A percentile compares a stretch with the other conserved stretches of the same genome.
phyloP scores from a whole-genome alignment of 805 yeast genomes.

The Pachysolen tannophilus region DNA sequence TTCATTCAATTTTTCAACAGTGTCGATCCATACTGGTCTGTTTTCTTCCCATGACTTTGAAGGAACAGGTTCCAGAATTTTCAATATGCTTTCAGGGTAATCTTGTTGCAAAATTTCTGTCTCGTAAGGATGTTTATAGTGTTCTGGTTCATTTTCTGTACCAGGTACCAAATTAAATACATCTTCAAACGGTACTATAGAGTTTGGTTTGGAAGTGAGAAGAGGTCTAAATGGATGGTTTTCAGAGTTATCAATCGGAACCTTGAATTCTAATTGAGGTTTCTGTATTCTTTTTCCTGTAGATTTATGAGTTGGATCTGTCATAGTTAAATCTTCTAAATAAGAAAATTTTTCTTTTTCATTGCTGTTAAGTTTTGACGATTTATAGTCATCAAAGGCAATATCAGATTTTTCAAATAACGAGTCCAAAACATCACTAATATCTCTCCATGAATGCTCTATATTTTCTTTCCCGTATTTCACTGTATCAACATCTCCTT shows the following conservation, averaged over 20 bases:
- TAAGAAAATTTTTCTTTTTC: slow-evolving; percentile 28
- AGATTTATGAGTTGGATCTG: slow-evolving; percentile 11
- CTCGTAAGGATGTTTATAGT: slow-evolving; percentile 75
- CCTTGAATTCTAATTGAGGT: slow-evolving; percentile 61
- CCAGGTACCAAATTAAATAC: slow-evolving; percentile 29
- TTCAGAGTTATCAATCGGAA: slow-evolving; percentile 61
- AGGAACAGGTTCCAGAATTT: slow-evolving; percentile 21
- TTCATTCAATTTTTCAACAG: slow-evolving; percentile 35
- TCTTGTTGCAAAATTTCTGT: slow-evolving; percentile 62
- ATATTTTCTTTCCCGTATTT: slow-evolving; percentile 36
- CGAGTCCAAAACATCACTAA: slow-evolving; percentile 58
- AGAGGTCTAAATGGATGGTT: slow-evolving; percentile 70
- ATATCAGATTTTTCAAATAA: slow-evolving; percentile 73
- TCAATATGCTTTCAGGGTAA: slow-evolving; percentile 54
- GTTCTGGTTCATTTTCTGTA: slow-evolving; percentile 40
- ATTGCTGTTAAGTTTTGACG: slow-evolving; percentile 13
- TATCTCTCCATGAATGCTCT: slow-evolving; percentile 47
- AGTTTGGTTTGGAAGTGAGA: slow-evolving; percentile 64
- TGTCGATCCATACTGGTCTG: slow-evolving; percentile 67
- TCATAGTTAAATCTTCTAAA: slow-evolving; percentile 35
- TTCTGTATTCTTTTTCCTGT: slow-evolving; percentile 34
- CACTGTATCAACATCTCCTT: slow-evolving; percentile 18
- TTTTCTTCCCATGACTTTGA: slow-evolving; percentile 59
- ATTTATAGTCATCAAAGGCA: slow-evolving; percentile 41
- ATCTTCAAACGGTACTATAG: slow-evolving; percentile 48